A percentile compares a stretch with the other conserved stretches of the same genome.
phyloP scores from a whole-genome alignment of 192 early-diverging fungal genomes.

The Funneliformis geosporum region DNA sequence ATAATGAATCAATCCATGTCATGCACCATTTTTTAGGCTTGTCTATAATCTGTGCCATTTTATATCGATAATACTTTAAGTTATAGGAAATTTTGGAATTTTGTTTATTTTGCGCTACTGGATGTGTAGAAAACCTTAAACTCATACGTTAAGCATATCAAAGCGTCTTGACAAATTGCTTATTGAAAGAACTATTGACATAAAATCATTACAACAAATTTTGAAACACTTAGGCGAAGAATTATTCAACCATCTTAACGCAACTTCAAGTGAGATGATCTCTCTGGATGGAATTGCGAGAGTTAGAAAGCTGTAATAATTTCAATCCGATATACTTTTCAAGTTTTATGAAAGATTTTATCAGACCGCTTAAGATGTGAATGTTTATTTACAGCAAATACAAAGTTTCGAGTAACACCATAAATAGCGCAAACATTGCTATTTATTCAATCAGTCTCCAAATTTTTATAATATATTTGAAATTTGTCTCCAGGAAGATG shows the following conservation, averaged over 20 bases:
- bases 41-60: no score
- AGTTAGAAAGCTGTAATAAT: not conserved
- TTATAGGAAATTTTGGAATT: no score
- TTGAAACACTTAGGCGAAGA: no score
- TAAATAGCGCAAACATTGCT: not conserved
- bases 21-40: no score
- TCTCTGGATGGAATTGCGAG: not conserved
- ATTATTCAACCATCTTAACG: not conserved
- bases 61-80: no score
- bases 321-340: not conserved
- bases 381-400: not conserved
- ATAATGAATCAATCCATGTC: no score
- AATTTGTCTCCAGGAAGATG: not conserved
- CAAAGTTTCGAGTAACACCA: not conserved
- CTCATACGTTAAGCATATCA: no score
- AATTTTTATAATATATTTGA: constrained; percentile 5
- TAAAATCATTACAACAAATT: no score
- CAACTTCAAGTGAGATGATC: not conserved
- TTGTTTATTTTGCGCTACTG: no score
- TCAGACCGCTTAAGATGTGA: not conserved
- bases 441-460: not conserved
- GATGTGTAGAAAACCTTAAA: no score
- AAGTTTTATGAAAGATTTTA: not conserved
- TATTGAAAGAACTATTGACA: no score
- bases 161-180: no score